Evolutionary conservation across 2,329 filamentous ascomycete species (phyloP).

Genomic region (Teratosphaeria gauchensis): DNA sequence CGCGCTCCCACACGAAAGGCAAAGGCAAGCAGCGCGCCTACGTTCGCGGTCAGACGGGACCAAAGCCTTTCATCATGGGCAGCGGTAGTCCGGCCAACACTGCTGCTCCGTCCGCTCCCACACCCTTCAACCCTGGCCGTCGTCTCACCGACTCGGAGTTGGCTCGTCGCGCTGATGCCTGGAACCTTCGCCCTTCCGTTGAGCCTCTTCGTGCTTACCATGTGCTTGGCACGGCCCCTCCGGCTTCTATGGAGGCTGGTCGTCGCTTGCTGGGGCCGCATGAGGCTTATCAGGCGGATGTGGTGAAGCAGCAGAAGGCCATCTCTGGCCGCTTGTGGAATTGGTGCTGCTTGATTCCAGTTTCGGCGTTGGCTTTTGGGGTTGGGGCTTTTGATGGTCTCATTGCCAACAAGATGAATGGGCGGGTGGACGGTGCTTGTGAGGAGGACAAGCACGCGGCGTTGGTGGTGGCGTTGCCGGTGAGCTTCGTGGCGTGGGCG

Average conservation of each 20-base stretch:
- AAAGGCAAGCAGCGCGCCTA: neutral
- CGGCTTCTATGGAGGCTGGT: slow-evolving; percentile 3
- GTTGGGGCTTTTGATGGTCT: slow-evolving; percentile 14
- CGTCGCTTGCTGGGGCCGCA: slow-evolving; percentile 6
- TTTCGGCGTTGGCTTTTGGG: slow-evolving; percentile 13
- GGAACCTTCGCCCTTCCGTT: slow-evolving; percentile 2
- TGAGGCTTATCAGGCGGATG: slow-evolving; percentile 1
- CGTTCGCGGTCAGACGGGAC: neutral
- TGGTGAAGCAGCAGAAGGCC: slow-evolving; percentile 8
- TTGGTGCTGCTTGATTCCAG: slow-evolving; percentile 9
- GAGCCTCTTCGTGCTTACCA: neutral
- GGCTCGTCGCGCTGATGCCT: slow-evolving; percentile 6
- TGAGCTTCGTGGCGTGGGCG: slow-evolving; percentile 5
- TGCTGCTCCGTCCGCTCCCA: slow-evolving; percentile 4
- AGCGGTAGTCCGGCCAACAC: slow-evolving; percentile 6
- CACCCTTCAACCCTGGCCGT: slow-evolving; percentile 3
- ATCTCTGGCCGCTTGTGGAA: slow-evolving; percentile 9
- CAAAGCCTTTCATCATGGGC: slow-evolving; percentile 2
- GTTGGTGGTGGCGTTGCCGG: slow-evolving; percentile 10
- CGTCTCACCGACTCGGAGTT: slow-evolving; percentile 8
- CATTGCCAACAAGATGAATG: slow-evolving; percentile 10
- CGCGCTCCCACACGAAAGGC: neutral
- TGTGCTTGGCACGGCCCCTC: neutral
- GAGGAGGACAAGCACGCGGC: slow-evolving; percentile 13
- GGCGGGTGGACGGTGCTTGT: slow-evolving; percentile 13